Base-by-base conservation (phyloP, 192 early-diverging fungal genomes). In the Coemansia sp. region DNA sequence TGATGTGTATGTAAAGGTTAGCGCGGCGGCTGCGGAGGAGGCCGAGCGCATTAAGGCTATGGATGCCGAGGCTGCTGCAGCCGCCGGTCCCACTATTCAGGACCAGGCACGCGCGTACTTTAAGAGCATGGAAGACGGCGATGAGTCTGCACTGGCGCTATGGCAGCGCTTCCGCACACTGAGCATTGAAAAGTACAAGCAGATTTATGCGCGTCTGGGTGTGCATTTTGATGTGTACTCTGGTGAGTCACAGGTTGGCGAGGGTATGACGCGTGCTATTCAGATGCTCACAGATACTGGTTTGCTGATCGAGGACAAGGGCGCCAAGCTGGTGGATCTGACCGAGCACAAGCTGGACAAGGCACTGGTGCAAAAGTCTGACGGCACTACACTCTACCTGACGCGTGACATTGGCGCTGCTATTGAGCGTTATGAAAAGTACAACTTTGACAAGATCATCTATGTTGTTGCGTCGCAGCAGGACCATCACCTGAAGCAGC, bases 351-450 rank as follows among this genome's bases (percentile, higher is more conserved):
- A 96, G 74, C 88, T 94, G 51, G 93, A 88, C 59, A 84, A 84
- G 41, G 88, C 90, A 8, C 84, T 97, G 9, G 87, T 98, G 17
- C 89, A 88, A 59, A 94, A 94, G 85, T 85, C 84, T 69, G 95
- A 97, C 69, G 96, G 95, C 50, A 91, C 92, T 4, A 89, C 95
- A 2, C 85, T 97, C 21, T 99, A 99, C 71, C 84, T 96, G 25
- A 95, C 95, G 47, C 92, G 95, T 61, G 96, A 99, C 77, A 91
- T 99, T 75, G 97, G 95, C 60, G 96, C 95, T 41, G 94, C 94
- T 55, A 87, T 92, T 56, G 87, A 93, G 77, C 93, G 97, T 71
- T 87, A 91, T 61, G 90, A 92, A 53, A 87, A 83, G 55, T 94
- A 92, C 77, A 81, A 92, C 56, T 97, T 94, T 80, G 93, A 98